phyloP scores from a whole-genome alignment of 208 protist genomes.

The Acanthamoeba healyi region DNA sequence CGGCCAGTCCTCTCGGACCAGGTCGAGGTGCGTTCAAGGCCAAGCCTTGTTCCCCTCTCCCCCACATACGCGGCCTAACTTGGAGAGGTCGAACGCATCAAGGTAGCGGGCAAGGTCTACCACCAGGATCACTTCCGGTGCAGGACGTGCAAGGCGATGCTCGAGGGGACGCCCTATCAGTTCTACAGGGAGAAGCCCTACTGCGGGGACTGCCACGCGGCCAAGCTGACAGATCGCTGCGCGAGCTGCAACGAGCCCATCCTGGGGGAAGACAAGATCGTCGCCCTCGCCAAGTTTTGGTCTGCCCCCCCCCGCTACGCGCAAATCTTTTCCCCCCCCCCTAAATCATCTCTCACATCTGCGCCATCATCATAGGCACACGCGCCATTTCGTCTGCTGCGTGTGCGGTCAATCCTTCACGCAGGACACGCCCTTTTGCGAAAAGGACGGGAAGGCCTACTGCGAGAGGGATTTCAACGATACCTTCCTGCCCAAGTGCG shows the following conservation, averaged over 20 bases:
- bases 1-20: neutral
- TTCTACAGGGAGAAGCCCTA: neutral
- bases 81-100: neutral
- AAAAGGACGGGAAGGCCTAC: constrained; percentile 27
- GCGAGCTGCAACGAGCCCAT: constrained; percentile 14
- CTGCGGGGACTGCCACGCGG: constrained; percentile 2
- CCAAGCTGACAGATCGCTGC: neutral
- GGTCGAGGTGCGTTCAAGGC: neutral
- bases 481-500: neutral
- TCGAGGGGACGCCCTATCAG: neutral
- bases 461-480: constrained; percentile 45
- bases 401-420: neutral
- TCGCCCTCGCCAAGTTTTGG: neutral
- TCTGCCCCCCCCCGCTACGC: neutral
- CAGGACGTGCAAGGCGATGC: neutral
- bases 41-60: no score
- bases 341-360: neutral
- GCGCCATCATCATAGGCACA: neutral
- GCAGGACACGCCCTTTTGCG: constrained; percentile 26
- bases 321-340: neutral
- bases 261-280: constrained; percentile 5
- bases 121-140: neutral
- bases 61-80: neutral
- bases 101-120: neutral
- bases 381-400: constrained; percentile 2